Conservation (phyloP, 2,329 filamentous ascomycete genomes). For the Epichloe sp. region DNA sequence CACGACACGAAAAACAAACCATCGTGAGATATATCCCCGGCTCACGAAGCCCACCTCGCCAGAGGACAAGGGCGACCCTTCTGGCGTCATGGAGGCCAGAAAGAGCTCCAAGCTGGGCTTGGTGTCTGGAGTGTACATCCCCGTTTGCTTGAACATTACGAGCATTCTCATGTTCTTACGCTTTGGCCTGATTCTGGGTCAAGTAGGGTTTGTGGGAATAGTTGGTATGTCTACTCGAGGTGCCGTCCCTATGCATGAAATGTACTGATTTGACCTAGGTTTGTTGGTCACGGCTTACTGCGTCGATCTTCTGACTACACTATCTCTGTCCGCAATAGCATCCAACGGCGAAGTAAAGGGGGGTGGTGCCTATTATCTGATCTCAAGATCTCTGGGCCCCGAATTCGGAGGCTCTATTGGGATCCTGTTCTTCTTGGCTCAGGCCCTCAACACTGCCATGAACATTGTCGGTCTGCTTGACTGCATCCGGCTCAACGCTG, state of each 20-base stretch:
- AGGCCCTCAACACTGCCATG: constrained; percentile 73
- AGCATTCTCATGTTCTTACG: constrained; percentile 88
- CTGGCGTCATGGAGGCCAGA: constrained; percentile 20
- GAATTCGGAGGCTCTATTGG: constrained; percentile 86
- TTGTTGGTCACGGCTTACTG: constrained; percentile 64
- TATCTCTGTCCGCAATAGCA: constrained; percentile 79
- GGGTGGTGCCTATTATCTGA: constrained; percentile 83
- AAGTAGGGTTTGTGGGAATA: constrained; percentile 67
- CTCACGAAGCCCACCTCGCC: constrained; percentile 7
- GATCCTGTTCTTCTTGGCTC: constrained; percentile 81
- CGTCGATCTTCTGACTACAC: constrained; percentile 71
- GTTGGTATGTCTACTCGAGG: constrained; percentile 40
- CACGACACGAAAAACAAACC: neutral
- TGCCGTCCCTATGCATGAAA: neutral
- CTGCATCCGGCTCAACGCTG: constrained; percentile 67
- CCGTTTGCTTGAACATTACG: constrained; percentile 77
- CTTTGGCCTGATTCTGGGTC: constrained; percentile 73
- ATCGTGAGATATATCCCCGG: neutral
- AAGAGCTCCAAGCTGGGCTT: constrained; percentile 55
- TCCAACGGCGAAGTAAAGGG: constrained; percentile 83
- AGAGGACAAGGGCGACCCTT: constrained; percentile 5
- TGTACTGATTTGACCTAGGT: constrained; percentile 27
- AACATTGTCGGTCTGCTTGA: constrained; percentile 80
- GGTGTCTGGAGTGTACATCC: constrained; percentile 71
- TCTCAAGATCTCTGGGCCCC: constrained; percentile 71